Percentiles rank a stretch among this genome's conserved stretches.
Conservation (phyloP, 2,329 filamentous ascomycete species). For the Mariannaea sp. region DNA sequence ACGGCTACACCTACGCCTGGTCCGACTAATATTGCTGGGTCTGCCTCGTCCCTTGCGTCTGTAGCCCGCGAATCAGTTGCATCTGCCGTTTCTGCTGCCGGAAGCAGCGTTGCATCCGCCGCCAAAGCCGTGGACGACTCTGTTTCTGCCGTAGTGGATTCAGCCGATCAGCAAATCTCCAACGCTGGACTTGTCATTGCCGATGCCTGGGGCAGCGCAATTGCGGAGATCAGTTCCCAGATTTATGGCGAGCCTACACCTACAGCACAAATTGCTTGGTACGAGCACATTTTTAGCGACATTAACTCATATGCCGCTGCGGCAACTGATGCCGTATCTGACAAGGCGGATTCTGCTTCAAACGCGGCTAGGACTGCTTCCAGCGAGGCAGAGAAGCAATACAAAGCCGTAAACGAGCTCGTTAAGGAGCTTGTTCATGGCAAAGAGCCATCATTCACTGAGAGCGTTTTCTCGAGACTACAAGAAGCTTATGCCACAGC, state of each 20-base stretch:
- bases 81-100: slow-evolving; percentile 46
- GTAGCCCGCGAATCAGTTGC: slow-evolving; percentile 53
- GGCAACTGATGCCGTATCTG: slow-evolving; percentile 54
- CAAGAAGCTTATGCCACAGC: slow-evolving; percentile 74
- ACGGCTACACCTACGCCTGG: slow-evolving; percentile 66
- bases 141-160: slow-evolving; percentile 51
- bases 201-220: slow-evolving; percentile 48
- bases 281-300: slow-evolving; percentile 50
- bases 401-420: slow-evolving; percentile 70
- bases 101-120: slow-evolving; percentile 49
- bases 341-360: slow-evolving; percentile 44
- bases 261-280: slow-evolving; percentile 62
- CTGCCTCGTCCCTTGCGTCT: slow-evolving; percentile 56
- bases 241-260: slow-evolving; percentile 70
- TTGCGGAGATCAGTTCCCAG: slow-evolving; percentile 69
- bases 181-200: slow-evolving; percentile 45
- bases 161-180: slow-evolving; percentile 46
- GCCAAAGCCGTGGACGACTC: slow-evolving; percentile 46
- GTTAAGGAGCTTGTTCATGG: slow-evolving; percentile 77
- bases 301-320: slow-evolving; percentile 64
- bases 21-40: slow-evolving; percentile 56
- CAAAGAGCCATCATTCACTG: slow-evolving; percentile 79
- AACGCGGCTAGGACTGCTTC: slow-evolving; percentile 64
- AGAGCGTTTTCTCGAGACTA: slow-evolving; percentile 76
- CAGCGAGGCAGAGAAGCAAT: slow-evolving; percentile 65